These are phyloP conservation scores for Rhodomyrtus tomentosa DNA, from an alignment of 345 rosid genomes.

Conservation along the genomic window DNA sequence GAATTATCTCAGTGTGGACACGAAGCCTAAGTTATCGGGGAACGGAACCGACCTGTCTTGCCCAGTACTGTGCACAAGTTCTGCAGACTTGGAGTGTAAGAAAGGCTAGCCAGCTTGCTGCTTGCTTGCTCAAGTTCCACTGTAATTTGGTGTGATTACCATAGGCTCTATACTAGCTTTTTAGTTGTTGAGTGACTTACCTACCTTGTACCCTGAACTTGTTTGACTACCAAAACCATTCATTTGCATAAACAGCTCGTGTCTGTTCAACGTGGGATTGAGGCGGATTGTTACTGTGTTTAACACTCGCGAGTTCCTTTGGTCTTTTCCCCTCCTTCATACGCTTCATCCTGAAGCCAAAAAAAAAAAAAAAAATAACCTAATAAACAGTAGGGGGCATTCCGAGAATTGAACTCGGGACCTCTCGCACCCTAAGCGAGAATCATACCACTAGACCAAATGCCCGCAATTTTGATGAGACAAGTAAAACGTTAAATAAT, in stretches of 20 bases:
- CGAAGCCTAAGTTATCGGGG: conserved; percentile 46
- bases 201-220: neutral
- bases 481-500: accelerated
- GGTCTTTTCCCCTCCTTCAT: neutral
- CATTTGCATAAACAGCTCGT: neutral
- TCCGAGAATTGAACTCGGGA: conserved; percentile 80
- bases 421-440: conserved; percentile 92
- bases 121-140: neutral
- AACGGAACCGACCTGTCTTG: conserved; percentile 29
- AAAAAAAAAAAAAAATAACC: accelerated
- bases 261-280: neutral
- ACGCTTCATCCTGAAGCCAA: neutral
- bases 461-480: conserved; percentile 5
- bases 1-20: conserved; percentile 67
- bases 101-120: conserved; percentile 7
- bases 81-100: conserved; percentile 4
- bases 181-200: neutral
- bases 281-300: neutral
- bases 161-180: neutral
- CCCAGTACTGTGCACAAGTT: neutral
- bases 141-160: neutral
- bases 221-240: neutral
- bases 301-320: neutral
- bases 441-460: conserved; percentile 89
- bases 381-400: conserved; percentile 9